Evolutionary conservation across 106 monocot genomes (phyloP), one percentile per base, ranked within the genome.

Genomic region (Dactylorhiza incarnata): DNA sequence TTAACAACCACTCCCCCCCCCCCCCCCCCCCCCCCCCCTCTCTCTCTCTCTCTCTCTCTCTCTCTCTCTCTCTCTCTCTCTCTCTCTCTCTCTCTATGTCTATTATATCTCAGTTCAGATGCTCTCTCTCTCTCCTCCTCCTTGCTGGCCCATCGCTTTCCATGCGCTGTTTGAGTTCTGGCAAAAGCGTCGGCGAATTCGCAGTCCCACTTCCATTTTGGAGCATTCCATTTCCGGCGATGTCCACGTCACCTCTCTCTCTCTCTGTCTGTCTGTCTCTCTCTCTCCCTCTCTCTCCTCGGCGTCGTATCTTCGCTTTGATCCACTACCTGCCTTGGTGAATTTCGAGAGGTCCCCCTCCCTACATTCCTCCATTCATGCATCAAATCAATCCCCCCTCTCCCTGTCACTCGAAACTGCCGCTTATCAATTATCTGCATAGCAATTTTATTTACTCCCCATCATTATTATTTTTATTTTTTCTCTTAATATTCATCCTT

Each of bases 71-170:
- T 29, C 9, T 65, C 29, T 26, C 23, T n/a, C 6, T 58, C 9
- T 12, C 23, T 62, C 61, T 62, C 61, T 26, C 63, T 63, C 63
- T 25, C 24, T 63, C 25, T 63, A 6, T n/a, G n/a, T n/a, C n/a
- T n/a, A n/a, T n/a, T 65, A 65, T 65, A 65, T 65, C 65, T 65
- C 65, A 65, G 29, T 65, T 65, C 65, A 65, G 65, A 65, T 65
- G 24, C 65, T 65, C 65, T 65, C 26, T 65, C 25, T 56, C 11
- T 63, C 63, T 63, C 12, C 65, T 65, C 65, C 29, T 23, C 25
- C 23, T 24, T 65, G 65, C 24, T 65, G 65, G 65, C 29, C 65
- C 65, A 29, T 65, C 65, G 29, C 65, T 65, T 12, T 59, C 58
- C 11, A 24, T 26, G 65, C 12, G 29, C 26, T 65, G 58, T 20